Percentiles rank a stretch among this genome's conserved stretches.
phyloP scores from a whole-genome alignment of 176 grass and related monocot species.

The Triticum turgidum region DNA sequence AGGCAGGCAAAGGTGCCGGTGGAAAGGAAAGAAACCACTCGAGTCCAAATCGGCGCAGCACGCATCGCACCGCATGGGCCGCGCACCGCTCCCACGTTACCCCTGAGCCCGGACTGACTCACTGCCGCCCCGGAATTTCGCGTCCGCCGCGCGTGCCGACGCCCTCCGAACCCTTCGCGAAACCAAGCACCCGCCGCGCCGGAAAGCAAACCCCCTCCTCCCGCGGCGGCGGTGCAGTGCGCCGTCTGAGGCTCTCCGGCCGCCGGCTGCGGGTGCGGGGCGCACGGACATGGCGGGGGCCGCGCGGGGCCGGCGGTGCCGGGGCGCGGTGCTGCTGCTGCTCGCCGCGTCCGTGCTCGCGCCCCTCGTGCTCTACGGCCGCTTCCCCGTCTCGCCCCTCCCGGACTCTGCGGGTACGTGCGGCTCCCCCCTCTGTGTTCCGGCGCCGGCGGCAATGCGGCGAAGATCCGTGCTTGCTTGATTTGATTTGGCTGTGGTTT shows the following conservation, averaged over 20 bases:
- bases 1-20: background rate
- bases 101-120: background rate
- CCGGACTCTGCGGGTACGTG: conserved; percentile 57
- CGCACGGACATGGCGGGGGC: background rate
- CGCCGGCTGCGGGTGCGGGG: background rate
- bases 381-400: conserved; percentile 25
- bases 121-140: background rate
- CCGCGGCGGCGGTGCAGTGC: background rate
- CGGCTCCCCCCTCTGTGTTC: background rate
- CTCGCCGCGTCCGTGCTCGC: conserved; percentile 66
- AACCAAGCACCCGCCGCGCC: conserved; percentile 6
- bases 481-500: background rate
- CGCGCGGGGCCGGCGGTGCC: conserved; percentile 32
- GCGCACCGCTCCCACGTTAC: background rate
- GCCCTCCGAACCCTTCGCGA: background rate
- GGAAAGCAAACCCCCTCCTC: conserved; percentile 8
- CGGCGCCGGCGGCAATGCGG: conserved; percentile 23
- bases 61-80: conserved; percentile 23
- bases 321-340: conserved; percentile 49
- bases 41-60: background rate
- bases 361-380: conserved; percentile 72
- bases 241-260: background rate
- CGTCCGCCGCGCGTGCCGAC: conserved; percentile 32
- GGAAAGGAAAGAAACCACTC: background rate
- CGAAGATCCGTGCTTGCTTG: conserved; percentile 15